A percentile compares a stretch with the other conserved stretches of the same genome.
Conservation (phyloP, 108 stramenopile genomes). For the Aureococcus anophagefferens region DNA sequence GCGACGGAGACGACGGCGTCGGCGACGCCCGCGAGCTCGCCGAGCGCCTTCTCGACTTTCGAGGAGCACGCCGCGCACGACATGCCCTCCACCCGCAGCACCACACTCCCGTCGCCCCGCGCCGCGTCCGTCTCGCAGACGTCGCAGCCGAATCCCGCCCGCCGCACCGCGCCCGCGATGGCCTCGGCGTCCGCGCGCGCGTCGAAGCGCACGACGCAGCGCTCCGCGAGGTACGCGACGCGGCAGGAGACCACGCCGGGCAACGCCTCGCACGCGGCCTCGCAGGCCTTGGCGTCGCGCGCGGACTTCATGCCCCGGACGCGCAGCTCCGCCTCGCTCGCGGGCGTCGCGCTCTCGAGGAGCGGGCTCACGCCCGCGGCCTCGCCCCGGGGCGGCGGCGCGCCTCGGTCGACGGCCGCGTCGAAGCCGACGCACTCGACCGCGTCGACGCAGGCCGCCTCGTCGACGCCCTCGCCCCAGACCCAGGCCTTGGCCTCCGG, state of each 20-base stretch:
- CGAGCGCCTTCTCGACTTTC: not conserved
- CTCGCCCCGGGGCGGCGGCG: no score
- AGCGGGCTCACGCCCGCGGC: not conserved
- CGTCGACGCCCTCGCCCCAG: conserved; percentile 8
- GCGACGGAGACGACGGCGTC: not conserved
- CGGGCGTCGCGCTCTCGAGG: no score
- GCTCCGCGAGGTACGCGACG: no score
- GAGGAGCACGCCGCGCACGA: conserved; percentile 7
- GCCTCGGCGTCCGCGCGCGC: no score
- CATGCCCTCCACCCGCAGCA: conserved; percentile 6
- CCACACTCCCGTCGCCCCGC: no score
- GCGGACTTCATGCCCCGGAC: no score
- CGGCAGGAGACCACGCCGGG: no score
- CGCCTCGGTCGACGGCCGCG: not conserved
- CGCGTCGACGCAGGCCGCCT: not conserved
- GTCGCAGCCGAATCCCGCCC: not conserved
- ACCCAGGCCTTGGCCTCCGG: conserved; percentile 19
- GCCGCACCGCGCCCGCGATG: no score
- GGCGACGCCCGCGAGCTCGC: not conserved
- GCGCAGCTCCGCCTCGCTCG: no score
- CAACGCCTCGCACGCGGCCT: no score
- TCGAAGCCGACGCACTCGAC: conserved; percentile 10
- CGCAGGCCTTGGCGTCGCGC: no score
- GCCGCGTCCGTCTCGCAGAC: not conserved
- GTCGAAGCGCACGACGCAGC: no score